Percentiles rank a stretch among this genome's conserved stretches.
phyloP scores from a whole-genome alignment of 1,284 basidiomycete genomes.

The Fomitopsis palustris region DNA sequence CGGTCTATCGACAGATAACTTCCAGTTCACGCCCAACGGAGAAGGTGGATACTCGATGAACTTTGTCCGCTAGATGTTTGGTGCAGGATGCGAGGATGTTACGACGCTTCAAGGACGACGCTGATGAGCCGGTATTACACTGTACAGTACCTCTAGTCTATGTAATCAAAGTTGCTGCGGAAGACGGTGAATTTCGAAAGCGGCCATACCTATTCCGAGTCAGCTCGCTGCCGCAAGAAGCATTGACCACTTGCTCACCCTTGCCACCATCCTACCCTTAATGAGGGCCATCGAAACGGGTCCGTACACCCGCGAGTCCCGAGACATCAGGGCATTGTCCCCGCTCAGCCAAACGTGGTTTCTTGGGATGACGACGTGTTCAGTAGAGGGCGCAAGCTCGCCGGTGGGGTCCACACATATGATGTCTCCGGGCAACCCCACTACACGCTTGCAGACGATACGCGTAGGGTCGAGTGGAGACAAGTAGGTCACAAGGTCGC shows the following conservation, averaged over 20 bases:
- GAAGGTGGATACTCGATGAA: slow-evolving; percentile 94
- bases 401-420: slow-evolving; percentile 85
- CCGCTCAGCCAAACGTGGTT: slow-evolving; percentile 93
- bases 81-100: neutral
- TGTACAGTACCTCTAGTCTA: slow-evolving; percentile 13
- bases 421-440: slow-evolving; percentile 89
- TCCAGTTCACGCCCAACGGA: slow-evolving; percentile 90
- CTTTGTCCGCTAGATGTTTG: slow-evolving; percentile 54
- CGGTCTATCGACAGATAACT: slow-evolving; percentile 88
- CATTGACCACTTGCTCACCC: slow-evolving; percentile 43
- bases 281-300: slow-evolving; percentile 87
- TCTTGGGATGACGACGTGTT: slow-evolving; percentile 74
- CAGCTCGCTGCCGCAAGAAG: slow-evolving; percentile 12
- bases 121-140: neutral
- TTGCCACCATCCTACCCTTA: slow-evolving; percentile 72
- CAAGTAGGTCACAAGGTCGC: slow-evolving; percentile 78
- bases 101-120: neutral
- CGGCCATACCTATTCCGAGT: slow-evolving; percentile 19
- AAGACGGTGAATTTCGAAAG: slow-evolving; percentile 14
- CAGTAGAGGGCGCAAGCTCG: slow-evolving; percentile 51
- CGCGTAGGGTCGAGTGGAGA: slow-evolving; percentile 73
- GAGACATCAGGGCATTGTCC: slow-evolving; percentile 83
- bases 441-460: slow-evolving; percentile 86
- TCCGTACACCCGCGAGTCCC: slow-evolving; percentile 89
- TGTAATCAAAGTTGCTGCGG: slow-evolving; percentile 23